These are phyloP conservation scores for Phoenix roebelenii DNA, from an alignment of 176 grass and related monocot species.

Conservation along the genomic window DNA sequence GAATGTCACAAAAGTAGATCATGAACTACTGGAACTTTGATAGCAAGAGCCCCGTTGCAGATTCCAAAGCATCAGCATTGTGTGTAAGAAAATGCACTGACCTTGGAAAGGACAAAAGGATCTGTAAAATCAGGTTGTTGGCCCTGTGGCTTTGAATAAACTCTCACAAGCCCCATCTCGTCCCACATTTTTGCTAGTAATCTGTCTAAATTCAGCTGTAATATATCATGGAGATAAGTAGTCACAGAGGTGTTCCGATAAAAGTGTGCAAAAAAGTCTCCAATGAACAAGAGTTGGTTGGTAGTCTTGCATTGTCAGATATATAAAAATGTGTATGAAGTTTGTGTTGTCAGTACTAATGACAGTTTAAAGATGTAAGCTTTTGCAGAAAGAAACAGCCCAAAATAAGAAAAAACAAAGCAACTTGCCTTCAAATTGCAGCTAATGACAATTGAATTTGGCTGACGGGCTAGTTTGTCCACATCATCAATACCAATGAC, in stretches of 20 bases:
- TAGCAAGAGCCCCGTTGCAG: neutral
- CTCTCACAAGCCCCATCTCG: conserved; percentile 97
- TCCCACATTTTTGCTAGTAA: conserved; percentile 95
- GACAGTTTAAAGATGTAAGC: no score
- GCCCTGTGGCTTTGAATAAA: conserved; percentile 91
- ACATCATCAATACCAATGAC: conserved; percentile 98
- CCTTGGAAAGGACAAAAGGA: conserved; percentile 93
- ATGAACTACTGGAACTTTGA: neutral
- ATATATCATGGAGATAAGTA: conserved; percentile 10
- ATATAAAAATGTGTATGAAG: no score
- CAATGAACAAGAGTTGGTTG: no score
- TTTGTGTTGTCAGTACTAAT: no score
- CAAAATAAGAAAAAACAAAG: conserved; percentile 1
- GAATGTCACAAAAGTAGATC: neutral
- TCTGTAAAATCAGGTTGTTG: conserved; percentile 94
- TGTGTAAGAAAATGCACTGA: conserved; percentile 11
- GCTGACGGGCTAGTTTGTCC: conserved; percentile 82
- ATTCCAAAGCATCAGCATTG: neutral
- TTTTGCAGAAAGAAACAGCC: no score
- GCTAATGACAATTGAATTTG: conserved; percentile 96
- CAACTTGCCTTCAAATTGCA: conserved; percentile 84
- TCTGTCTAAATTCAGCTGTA: conserved; percentile 92
- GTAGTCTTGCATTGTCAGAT: no score
- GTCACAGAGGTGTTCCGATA: neutral
- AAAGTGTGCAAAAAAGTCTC: neutral